Base-by-base conservation (phyloP, 164 flowering plant genomes). In the Pachysandra terminalis region DNA sequence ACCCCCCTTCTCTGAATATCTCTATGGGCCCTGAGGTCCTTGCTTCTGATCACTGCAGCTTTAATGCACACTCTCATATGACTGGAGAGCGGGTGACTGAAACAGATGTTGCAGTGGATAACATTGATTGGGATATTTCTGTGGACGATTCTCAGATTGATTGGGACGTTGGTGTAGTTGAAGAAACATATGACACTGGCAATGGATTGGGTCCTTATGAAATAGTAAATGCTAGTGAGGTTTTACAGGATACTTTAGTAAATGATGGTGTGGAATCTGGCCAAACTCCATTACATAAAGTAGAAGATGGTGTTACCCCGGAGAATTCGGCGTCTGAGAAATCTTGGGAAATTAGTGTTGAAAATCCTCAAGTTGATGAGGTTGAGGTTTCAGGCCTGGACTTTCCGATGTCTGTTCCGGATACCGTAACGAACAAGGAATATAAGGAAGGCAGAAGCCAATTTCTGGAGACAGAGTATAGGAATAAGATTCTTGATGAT, bases 401-500 rank as follows among this genome's bases (percentile, higher is more conserved):
- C 48, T 27, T 71, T 73, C 79, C 76, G 35, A 37, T 71, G 65
- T 75, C 71, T 61, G 68, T 62, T 77, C 63, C 56, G 27, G 75
- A 80, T 75, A 45, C 74, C 59, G 67, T 65, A 64, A 25, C 59
- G 62, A 65, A 9, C 59, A 59, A 45, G 87, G 66, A 68, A 69
- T 48, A 49, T 32, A 72, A 66, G 32, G 84, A 77, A 73, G 82
- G 70, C 24, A 82, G 91, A 76, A 95, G 99, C 78, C 92, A 84
- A 70, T 83, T 95, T 71, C 65, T 95, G 82, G 99, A 90, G 63
- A 90, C 93, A n/a, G 99, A 92, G 65, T 95, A 89, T 74, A 81
- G 97, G 77, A 95, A 90, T 73, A 90, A 85, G 78, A 83, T 95
- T 80, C 91, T 95, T 61, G 97, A 95, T 79, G 99, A 95, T 81